These are phyloP conservation scores for Cryphonectria nitschkei DNA, from an alignment of 2,329 filamentous ascomycete species.

Conservation along the genomic window DNA sequence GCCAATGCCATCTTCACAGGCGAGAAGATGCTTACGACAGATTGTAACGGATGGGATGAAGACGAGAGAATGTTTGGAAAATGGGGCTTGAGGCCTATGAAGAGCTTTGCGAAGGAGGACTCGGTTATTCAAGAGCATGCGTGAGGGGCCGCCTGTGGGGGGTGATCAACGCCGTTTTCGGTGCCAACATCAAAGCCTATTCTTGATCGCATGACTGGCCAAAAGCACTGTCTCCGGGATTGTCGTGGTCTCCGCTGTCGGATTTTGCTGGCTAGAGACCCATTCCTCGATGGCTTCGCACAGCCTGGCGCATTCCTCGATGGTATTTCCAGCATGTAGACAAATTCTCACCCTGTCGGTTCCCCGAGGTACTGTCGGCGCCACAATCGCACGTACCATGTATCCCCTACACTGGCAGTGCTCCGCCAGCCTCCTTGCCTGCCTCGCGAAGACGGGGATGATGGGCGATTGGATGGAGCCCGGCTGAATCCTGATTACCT, in stretches of 20 bases:
- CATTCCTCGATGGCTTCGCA: constrained; percentile 11
- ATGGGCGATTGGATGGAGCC: constrained; percentile 61
- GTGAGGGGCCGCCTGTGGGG: neutral
- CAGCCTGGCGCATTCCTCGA: neutral
- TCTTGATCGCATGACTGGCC: neutral
- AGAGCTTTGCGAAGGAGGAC: constrained; percentile 43
- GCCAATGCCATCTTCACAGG: constrained; percentile 95
- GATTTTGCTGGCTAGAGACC: neutral
- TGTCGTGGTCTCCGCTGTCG: neutral
- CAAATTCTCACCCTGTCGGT: constrained; percentile 68
- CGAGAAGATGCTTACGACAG: constrained; percentile 93
- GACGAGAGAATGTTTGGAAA: constrained; percentile 81
- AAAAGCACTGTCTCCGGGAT: neutral
- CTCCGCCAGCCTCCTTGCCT: constrained; percentile 61
- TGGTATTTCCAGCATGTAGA: constrained; percentile 68
- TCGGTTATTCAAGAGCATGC: neutral
- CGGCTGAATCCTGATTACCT: constrained; percentile 33
- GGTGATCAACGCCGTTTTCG: neutral
- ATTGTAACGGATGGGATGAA: constrained; percentile 89
- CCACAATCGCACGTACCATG: constrained; percentile 67
- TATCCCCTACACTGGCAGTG: constrained; percentile 63
- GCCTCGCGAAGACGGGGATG: constrained; percentile 61
- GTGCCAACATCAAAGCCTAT: neutral
- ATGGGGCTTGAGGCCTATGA: constrained; percentile 84
- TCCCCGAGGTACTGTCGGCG: constrained; percentile 68